Base-by-base conservation (phyloP, 1,139 yeast species). In the Pneumocystis jirovecii region DNA sequence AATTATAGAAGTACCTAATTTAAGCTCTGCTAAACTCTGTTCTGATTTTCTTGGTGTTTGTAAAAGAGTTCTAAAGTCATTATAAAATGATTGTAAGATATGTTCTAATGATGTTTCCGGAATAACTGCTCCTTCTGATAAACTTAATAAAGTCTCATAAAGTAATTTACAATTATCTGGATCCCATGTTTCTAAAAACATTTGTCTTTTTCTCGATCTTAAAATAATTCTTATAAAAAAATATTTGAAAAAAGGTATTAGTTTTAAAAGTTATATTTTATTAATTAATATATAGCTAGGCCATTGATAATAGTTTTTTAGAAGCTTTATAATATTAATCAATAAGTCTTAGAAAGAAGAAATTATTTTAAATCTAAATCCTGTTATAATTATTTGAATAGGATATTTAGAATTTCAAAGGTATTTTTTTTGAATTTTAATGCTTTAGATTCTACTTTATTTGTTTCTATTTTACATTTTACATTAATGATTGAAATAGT, bases 81-180 rank as follows among this genome's bases (percentile, higher is more conserved):
- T 12, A 39, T 25, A 39, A 29, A 39, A 60, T 31, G 61, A 19
- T 60, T 60, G n/a, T 19, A 60, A 60, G 12, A 60, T 29, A 39
- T 60, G 61, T 10, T 60, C 31, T 60, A 60, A 42, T 6, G 25
- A 60, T 39, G 61, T 21, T 42, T 60, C 61, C 21, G 61, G 21
- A n/a, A 44, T n/a, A 21, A 64, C 57, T 2, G 60, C 21, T 15
- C 59, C 64, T 57, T 57, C 35, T 21, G 64, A 37, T 17, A 64
- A 59, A 21, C n/a, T 44, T 15, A 64, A 25, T 29, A 64, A 56
- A 39, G 62, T 61, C 19, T 64, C 66, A 42, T 60, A 42, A 15
- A 60, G 61, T 15, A 42, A 25, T 60, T 42, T 39, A 60, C 31
- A 60, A 60, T 39, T 39, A 12, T 60, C 61, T 60, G 61, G 45